Base-by-base conservation (phyloP, 2,329 filamentous ascomycete species). In the Beauveria varroae region DNA sequence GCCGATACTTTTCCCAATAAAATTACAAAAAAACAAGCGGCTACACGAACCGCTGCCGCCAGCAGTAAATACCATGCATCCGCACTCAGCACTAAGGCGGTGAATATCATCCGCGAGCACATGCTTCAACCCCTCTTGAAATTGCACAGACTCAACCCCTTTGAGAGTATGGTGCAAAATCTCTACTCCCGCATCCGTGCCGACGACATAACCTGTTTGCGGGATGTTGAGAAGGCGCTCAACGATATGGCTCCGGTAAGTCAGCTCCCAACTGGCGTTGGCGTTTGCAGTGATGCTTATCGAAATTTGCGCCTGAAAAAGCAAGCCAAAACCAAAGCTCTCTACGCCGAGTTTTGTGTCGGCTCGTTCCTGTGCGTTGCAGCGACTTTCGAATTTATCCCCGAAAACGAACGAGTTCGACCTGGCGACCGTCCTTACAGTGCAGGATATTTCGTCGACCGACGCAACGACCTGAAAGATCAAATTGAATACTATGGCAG, bases 401-500 rank as follows among this genome's bases (percentile, higher is more conserved):
- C 85, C 80, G 91, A 96, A 73, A 86, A 86, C 73, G 93, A 98
- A 74, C 90, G 93, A 78, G 87, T 88, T 67, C 86, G 91, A 73
- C 89, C 90, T 63, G 81, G 85, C 75, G 93, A 98, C 75, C 87
- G 89, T 69, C 91, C 92, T 67, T 98, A 97, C 81, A 95, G 88
- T 82, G 91, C 90, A 83, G 91, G 91, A 72, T 98, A 98, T 78
- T 97, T 97, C 74, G 88, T 97, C 78, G 93, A 98, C 79, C 86
- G 24, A 4, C 24, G 24, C 24, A 26, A 26, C 78, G 93, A 98
- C 79, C 86, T 98, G 64, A 88, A 96, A 74, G 91, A 96, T 74
- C 93, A 97, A 84, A 92, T 97, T 69, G 86, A 87, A 73, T 85
- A 91, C 73, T 96, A 96, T 84, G 93, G 91, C 64, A 85, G 87